Evolutionary conservation across 768 basidiomycete species (phyloP).

Genomic region (Boletus huronensis): DNA sequence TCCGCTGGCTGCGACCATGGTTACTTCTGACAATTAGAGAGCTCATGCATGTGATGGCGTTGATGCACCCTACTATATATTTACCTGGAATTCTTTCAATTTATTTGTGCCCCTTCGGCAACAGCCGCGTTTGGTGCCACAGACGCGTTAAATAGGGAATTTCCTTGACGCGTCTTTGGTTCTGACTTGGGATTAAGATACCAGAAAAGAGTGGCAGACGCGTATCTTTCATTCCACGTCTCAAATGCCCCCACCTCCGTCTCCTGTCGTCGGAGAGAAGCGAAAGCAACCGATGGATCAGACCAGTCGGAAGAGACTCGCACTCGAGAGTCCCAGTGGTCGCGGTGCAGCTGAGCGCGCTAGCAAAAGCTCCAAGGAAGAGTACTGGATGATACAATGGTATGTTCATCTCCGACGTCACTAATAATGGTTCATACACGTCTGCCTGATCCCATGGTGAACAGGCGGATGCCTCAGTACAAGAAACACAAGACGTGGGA

Average conservation of each 20-base stretch:
- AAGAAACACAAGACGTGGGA: conserved; percentile 94
- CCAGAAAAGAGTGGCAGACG: background rate
- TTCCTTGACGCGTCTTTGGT: conserved; percentile 2
- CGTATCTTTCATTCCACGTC: background rate
- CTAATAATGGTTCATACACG: background rate
- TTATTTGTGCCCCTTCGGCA: conserved; percentile 4
- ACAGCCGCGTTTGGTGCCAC: conserved; percentile 17
- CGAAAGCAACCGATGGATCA: conserved; percentile 27
- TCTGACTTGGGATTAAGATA: background rate
- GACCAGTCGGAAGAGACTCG: conserved; percentile 27
- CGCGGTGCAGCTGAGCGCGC: conserved; percentile 4
- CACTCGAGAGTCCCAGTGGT: conserved; percentile 21
- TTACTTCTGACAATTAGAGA: background rate
- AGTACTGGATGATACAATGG: conserved; percentile 82
- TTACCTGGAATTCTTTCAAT: background rate
- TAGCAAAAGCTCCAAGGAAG: conserved; percentile 26
- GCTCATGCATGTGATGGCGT: background rate
- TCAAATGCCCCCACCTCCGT: conserved; percentile 21
- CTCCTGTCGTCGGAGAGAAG: conserved; percentile 26
- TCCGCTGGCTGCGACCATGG: background rate
- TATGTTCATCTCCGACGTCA: conserved; percentile 23
- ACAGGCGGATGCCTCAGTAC: conserved; percentile 63
- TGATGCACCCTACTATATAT: background rate
- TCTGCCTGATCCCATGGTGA: background rate
- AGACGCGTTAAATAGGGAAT: conserved; percentile 14